These are phyloP conservation scores for Candida tammaniensis DNA, from an alignment of 805 yeast genomes.

Conservation along the genomic window DNA sequence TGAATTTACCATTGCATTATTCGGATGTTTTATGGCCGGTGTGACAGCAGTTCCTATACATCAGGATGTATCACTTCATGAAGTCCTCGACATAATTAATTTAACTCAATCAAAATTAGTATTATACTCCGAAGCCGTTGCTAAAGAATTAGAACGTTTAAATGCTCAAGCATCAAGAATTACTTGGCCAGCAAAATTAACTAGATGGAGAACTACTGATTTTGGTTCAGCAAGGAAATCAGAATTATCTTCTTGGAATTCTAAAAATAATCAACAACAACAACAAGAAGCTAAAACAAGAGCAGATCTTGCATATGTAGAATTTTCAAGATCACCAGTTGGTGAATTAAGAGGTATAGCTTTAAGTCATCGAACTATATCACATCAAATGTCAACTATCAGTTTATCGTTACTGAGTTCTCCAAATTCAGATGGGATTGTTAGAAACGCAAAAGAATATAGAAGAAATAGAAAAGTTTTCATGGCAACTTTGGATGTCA, in stretches of 20 bases:
- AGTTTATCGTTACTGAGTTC: slow-evolving; percentile 65
- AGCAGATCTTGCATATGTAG: slow-evolving; percentile 83
- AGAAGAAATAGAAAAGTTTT: slow-evolving; percentile 52
- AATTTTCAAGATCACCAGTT: slow-evolving; percentile 82
- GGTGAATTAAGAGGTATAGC: slow-evolving; percentile 95
- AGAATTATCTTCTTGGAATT: slow-evolving; percentile 27
- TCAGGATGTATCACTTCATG: slow-evolving; percentile 64
- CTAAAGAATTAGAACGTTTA: slow-evolving; percentile 68
- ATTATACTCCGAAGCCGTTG: slow-evolving; percentile 75
- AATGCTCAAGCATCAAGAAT: slow-evolving; percentile 34
- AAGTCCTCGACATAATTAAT: slow-evolving; percentile 68
- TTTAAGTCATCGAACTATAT: slow-evolving; percentile 80
- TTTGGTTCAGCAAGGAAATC: slow-evolving; percentile 59
- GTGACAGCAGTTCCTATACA: slow-evolving; percentile 93
- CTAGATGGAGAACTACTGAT: slow-evolving; percentile 82
- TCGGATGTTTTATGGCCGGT: slow-evolving; percentile 92
- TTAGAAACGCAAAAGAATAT: slow-evolving; percentile 34
- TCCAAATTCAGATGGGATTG: slow-evolving; percentile 56
- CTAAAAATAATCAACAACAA: slow-evolving; percentile 13
- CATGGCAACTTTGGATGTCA: slow-evolving; percentile 40
- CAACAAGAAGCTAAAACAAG: slow-evolving; percentile 12
- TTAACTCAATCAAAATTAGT: slow-evolving; percentile 75
- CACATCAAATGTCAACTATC: slow-evolving; percentile 82
- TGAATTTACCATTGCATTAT: slow-evolving; percentile 80
- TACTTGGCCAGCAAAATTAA: slow-evolving; percentile 73